Conservation (phyloP, 2,329 filamentous ascomycete species). For the Colletotrichum cereale region DNA sequence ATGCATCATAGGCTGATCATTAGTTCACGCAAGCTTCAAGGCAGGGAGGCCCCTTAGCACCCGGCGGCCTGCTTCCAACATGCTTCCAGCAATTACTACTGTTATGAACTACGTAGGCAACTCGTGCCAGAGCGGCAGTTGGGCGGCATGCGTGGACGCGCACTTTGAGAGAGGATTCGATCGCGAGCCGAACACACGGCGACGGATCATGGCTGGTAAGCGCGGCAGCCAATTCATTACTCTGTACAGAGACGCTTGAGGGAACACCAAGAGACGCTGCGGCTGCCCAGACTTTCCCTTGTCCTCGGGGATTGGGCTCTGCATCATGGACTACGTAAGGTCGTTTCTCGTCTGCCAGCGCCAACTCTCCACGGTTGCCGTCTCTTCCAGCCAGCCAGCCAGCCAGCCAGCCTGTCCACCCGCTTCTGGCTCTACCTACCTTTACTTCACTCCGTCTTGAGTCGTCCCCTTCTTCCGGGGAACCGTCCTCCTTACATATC, state of each 20-base stretch:
- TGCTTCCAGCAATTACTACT: neutral
- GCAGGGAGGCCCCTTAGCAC: conserved; percentile 2
- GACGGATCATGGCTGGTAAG: neutral
- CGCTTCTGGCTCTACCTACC: neutral
- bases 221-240: neutral
- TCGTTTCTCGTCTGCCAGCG: neutral
- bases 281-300: neutral
- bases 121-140: neutral
- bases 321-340: neutral
- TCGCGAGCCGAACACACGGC: neutral
- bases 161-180: neutral
- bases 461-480: neutral
- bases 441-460: conserved; percentile 1
- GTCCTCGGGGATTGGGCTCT: conserved; percentile 9
- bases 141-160: neutral
- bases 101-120: no score
- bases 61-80: neutral
- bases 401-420: no score
- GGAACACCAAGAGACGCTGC: neutral
- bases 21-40: neutral
- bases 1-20: conserved; percentile 37
- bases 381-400: no score
- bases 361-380: conserved; percentile 15
- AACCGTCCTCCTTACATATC: conserved; percentile 7
- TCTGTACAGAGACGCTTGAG: neutral